These are phyloP conservation scores for Aulographum hederae DNA, from an alignment of 2,329 filamentous ascomycete genomes.

Conservation along the genomic window DNA sequence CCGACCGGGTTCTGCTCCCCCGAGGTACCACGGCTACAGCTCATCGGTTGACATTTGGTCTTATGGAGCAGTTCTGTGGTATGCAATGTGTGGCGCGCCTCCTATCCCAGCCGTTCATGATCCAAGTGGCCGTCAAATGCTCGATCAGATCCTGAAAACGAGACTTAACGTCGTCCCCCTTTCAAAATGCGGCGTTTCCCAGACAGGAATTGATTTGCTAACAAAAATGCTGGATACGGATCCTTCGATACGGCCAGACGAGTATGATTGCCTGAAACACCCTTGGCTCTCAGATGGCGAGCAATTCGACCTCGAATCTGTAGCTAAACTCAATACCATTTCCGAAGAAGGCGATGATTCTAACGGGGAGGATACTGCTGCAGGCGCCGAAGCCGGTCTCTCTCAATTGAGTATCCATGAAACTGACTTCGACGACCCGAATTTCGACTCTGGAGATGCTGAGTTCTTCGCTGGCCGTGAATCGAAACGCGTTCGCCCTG, in stretches of 20 bases:
- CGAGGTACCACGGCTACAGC: conserved; percentile 48
- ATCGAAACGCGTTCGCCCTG: conserved; percentile 26
- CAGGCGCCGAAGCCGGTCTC: conserved; percentile 31
- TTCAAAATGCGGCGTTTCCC: conserved; percentile 38
- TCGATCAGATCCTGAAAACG: conserved; percentile 72
- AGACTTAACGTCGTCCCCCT: conserved; percentile 50
- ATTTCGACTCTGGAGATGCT: conserved; percentile 10
- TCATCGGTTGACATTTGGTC: conserved; percentile 96
- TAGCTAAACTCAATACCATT: conserved; percentile 20
- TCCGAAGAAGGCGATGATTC: conserved; percentile 19
- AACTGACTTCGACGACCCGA: conserved; percentile 7
- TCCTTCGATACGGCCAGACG: conserved; percentile 57
- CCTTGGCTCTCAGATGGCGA: conserved; percentile 48
- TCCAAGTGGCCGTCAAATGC: conserved; percentile 59
- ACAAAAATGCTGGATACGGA: conserved; percentile 64
- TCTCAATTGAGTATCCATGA: conserved; percentile 45
- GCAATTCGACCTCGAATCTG: conserved; percentile 12
- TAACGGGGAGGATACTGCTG: conserved; percentile 16
- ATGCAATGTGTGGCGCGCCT: conserved; percentile 57
- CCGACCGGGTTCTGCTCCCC: conserved; percentile 25
- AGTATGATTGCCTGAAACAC: conserved; percentile 50
- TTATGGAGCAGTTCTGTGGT: conserved; percentile 80
- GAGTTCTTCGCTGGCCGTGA: conserved; percentile 19
- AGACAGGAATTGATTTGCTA: conserved; percentile 55
- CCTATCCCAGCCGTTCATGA: conserved; percentile 68